Percentiles rank a stretch among this genome's conserved stretches.
Conservation (phyloP, 2,329 filamentous ascomycete genomes). For the Fusarium liriodendri region DNA sequence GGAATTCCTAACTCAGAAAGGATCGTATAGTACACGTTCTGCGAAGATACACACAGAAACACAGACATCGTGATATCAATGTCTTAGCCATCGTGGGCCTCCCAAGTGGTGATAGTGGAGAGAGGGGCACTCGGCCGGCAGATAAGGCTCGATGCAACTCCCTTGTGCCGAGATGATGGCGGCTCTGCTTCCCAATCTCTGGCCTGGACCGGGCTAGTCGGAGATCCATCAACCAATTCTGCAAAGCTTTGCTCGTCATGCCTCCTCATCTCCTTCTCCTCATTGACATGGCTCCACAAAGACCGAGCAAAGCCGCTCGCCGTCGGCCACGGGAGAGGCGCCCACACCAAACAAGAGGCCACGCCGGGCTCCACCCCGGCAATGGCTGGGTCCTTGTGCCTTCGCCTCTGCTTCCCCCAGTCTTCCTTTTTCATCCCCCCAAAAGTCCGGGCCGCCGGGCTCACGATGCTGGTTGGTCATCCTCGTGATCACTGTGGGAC, state of each 20-base stretch:
- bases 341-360: slow-evolving; percentile 25
- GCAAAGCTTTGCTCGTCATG: slow-evolving; percentile 21
- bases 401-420: slow-evolving; percentile 1
- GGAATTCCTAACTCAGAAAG: not conserved
- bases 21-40: not conserved
- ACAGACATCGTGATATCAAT: not conserved
- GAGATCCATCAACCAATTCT: slow-evolving; percentile 10
- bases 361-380: slow-evolving; percentile 14
- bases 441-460: slow-evolving; percentile 11
- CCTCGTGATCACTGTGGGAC: slow-evolving; percentile 17
- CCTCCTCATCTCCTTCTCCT: slow-evolving; percentile 19
- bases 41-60: not conserved
- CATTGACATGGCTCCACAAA: slow-evolving; percentile 31
- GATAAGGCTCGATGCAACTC: slow-evolving; percentile 27
- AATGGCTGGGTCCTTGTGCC: not conserved
- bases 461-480: slow-evolving; percentile 31
- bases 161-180: slow-evolving; percentile 12
- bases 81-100: not conserved
- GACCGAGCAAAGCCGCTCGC: slow-evolving; percentile 37
- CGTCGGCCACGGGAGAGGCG: slow-evolving; percentile 33
- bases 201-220: slow-evolving; percentile 11
- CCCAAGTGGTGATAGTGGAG: not conserved
- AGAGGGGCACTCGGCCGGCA: slow-evolving; percentile 11
- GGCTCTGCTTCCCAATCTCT: slow-evolving; percentile 16
- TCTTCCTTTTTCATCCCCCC: not conserved